Base-by-base conservation (phyloP, 2,329 filamentous ascomycete species). In the Penicillium fuscoglaucum region DNA sequence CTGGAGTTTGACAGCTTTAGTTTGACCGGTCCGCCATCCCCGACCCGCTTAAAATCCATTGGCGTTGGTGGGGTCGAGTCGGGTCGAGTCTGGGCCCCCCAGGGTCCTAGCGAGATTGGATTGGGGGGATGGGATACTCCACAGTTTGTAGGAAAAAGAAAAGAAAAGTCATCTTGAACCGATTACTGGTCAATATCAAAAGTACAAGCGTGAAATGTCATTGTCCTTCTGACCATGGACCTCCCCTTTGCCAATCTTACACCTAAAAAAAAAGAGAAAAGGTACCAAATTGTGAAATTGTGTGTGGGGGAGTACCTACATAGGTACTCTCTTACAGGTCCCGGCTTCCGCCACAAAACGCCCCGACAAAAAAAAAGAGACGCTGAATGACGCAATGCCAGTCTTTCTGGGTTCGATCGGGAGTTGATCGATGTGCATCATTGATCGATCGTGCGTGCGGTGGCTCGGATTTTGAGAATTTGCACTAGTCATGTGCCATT, bases 1-100 rank as follows among this genome's bases (percentile, higher is more conserved):
- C 15, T 15, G 55, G 44, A 19, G 47, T 59, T 55, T 67, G 65
- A 67, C 65, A 67, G 65, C 59, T 58, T 66, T 66, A 61, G 55
- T 45, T 52, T 37, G 13, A 17, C 60, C 65, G 65, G 65, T 45
- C 63, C 65, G 65, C 8, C 52, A 49, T 61, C 63, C 63, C 61
- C 65, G 65, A 40, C 54, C 61, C 63, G 60, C 59, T 47, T 51
- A 44, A 41, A 46, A 31, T 39, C 40, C 33, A 35, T 29, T 57
- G 44, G 44, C 37, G 44, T 39, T 39, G n/a, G 43, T 48, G 50
- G 55, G 49, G 48, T 29, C 13, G 17, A 55, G 54, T 52, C 57
- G 55, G 49, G 48, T 29, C 13, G 17, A 55, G 54, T 55, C 57
- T 61, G 57, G 59, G 59, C 26, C 47, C 52, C 52, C 24, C 17